Evolutionary conservation across 148 eudicot genomes (phyloP).

Genomic region (Amaranthus hypochondriacus): DNA sequence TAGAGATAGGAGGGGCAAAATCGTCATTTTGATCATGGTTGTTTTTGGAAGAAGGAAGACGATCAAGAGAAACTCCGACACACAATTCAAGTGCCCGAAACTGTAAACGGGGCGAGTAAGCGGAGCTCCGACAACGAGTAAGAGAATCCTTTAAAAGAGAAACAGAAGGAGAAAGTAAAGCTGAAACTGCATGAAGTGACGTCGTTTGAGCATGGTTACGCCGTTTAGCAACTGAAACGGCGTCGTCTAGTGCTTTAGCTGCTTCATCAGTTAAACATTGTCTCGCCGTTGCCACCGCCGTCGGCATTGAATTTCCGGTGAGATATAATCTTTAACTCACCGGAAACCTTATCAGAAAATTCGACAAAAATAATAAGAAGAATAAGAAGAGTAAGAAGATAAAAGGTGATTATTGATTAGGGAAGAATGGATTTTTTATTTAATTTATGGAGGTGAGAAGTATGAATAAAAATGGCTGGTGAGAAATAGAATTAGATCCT

Average conservation of each 20-base stretch:
- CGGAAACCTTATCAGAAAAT: background rate
- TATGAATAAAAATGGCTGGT: conserved; percentile 12
- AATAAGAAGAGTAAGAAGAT: background rate
- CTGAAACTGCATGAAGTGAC: conserved; percentile 79
- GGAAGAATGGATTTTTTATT: too few species aligned
- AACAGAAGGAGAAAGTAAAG: conserved; percentile 58
- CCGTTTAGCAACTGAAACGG: conserved; percentile 77
- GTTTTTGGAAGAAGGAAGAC: conserved; percentile 42
- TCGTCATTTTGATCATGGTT: conserved; percentile 25
- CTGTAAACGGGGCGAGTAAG: conserved; percentile 63
- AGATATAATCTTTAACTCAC: background rate
- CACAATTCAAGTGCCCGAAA: conserved; percentile 77
- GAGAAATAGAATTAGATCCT: conserved; percentile 14
- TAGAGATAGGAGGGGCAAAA: conserved; percentile 69
- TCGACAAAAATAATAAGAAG: too few species aligned
- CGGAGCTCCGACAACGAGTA: conserved; percentile 46
- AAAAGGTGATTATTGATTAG: too few species aligned
- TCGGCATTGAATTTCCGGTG: conserved; percentile 51
- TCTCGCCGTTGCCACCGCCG: conserved; percentile 76
- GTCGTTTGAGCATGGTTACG: conserved; percentile 85
- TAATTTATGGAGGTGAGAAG: background rate
- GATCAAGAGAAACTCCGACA: conserved; percentile 70
- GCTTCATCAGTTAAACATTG: conserved; percentile 86
- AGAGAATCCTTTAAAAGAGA: conserved; percentile 71
- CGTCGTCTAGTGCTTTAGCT: conserved; percentile 67